Evolutionary conservation across 371 early-diverging fungal species (phyloP), one percentile per base, ranked within the genome.

Genomic region (Saksenaea vasiformis): DNA sequence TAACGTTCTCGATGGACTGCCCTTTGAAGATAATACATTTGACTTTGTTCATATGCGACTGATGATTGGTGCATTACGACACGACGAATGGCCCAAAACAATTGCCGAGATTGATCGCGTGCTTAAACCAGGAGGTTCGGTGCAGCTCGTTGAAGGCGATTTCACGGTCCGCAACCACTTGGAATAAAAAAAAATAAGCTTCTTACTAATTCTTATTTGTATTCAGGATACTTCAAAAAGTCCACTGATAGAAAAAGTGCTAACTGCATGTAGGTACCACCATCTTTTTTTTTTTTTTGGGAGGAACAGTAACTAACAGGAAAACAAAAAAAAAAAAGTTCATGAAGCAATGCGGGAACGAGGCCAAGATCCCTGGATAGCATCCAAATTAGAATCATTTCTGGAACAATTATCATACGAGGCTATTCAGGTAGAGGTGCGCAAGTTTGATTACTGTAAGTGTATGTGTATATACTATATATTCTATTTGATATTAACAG

Each of bases 21-120:
- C 84, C 8, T 84, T 68, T 64, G 64, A 69, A 22, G 70, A 75
- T 43, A 70, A 79, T 34, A 64, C 77, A 5, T 81, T 84, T 66
- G 82, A 81, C 67, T 76, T 73, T 59, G 66, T 83, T 15, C 81
- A 83, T 65, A 74, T 79, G 73, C 75, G 80, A 14, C 65, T 77
- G 34, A 56, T 83, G 59, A 64, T 78, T 17, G 67, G 69, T 17
- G 79, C 75, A 1, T 64, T 79, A 24, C 65, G 72, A 2, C 19
- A 34, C 31, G 22, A 44, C 17, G 83, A 79, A 58, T 83, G 81
- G 81, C 64, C 72, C 28, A 31, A 17, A 1, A 67, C 76, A 1
- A 34, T 80, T 8, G 56, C 27, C 26, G 81, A 83, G 56, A 70
- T 77, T 28, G 64, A 61, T 60, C 78, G 83, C 37, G 81, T 80